Base-by-base conservation (phyloP, 441 rosid genomes). In the Biscutella laevigata region DNA sequence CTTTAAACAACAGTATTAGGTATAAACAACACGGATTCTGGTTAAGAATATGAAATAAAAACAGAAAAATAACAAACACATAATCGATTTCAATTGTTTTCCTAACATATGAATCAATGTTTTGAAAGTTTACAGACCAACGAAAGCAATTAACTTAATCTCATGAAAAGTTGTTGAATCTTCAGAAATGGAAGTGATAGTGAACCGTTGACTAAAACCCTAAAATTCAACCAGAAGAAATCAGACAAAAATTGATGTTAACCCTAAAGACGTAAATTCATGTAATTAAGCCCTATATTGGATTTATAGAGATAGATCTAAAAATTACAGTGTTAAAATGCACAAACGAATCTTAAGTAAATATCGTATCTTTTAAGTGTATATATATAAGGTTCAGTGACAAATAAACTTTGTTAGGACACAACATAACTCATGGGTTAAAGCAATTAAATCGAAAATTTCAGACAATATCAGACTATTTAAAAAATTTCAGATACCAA, bases 191-290 rank as follows among this genome's bases (percentile, higher is more conserved):
- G 34, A 41, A 9, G 39, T 39, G 24, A 49, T 37, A 59, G 44
- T n/a, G 47, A 32, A 72, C 54, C 22, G 64, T 47, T 55, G 46
- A 67, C 61, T 61, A 69, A 61, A 45, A 26, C 62, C 37, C 52
- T 16, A 27, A 15, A 45, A 7, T 14, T 21, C 24, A 33, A n/a
- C n/a, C 51, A 20, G 26, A 21, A 16, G n/a, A 56, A 29, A 37
- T 53, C n/a, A n/a, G n/a, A n/a, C 49, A 19, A 28, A 8, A 56
- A 49, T 53, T 61, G 45, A 38, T 47, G n/a, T 50, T 57, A 68
- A 70, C 60, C 70, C 66, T 53, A 40, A 49, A 9, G 49, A 49
- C n/a, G n/a, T n/a, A n/a, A n/a, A n/a, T n/a, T n/a, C n/a, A n/a
- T n/a, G 54, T 57, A 34, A 57, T 21, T 21, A 29, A 10, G 19